Evolutionary conservation across 768 basidiomycete species (phyloP).

Genomic region (Macrolepiota fuliginosa): DNA sequence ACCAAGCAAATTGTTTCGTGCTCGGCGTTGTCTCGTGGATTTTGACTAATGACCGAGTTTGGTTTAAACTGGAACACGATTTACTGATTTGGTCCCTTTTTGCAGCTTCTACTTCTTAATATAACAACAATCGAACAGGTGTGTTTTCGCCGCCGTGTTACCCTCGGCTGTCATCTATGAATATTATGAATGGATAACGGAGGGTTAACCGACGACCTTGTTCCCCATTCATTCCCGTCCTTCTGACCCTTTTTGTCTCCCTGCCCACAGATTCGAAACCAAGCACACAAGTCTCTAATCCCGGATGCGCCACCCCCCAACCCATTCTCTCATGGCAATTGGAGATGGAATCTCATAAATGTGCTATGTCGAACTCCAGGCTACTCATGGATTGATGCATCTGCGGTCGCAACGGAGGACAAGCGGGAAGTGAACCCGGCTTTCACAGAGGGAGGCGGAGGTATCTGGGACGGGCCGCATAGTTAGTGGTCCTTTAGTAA

Average conservation of each 20-base stretch:
- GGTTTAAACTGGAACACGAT: background rate
- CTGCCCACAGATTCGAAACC: conserved; percentile 69
- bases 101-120: conserved; percentile 77
- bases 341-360: conserved; percentile 70
- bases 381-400: conserved; percentile 74
- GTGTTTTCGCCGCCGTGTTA: conserved; percentile 25
- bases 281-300: conserved; percentile 71
- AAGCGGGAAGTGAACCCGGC: conserved; percentile 76
- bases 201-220: background rate
- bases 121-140: conserved; percentile 97
- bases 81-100: conserved; percentile 7
- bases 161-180: conserved; percentile 20
- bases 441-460: conserved; percentile 17
- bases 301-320: conserved; percentile 71
- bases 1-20: background rate
- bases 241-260: conserved; percentile 7
- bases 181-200: conserved; percentile 6
- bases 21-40: background rate
- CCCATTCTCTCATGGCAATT: conserved; percentile 82
- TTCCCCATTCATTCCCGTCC: conserved; percentile 10
- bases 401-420: conserved; percentile 65
- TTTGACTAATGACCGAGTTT: conserved; percentile 6
- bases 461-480: conserved; percentile 12
- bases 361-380: conserved; percentile 80
- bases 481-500: background rate